Base-by-base conservation (phyloP, 352 stramenopile genomes). In the Phytophthora syringae region DNA sequence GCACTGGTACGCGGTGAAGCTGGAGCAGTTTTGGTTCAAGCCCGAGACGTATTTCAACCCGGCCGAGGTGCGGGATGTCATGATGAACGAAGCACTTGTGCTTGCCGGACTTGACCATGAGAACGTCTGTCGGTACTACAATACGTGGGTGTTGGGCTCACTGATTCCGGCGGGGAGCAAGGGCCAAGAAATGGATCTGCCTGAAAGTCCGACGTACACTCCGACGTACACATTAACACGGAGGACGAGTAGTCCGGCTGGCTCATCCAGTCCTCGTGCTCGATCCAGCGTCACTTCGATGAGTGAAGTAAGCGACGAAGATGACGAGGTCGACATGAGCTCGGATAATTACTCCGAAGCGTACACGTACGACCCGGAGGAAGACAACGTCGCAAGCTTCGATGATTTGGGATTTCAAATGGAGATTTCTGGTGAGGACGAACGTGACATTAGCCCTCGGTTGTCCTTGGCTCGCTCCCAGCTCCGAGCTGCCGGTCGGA, bases 91-190 rank as follows among this genome's bases (percentile, higher is more conserved):
- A 63, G 94, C 97, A 3, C 86, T 94, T 1, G 94, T 93, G 7
- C 87, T 98, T 60, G 93, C 92, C 10, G 70, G 90, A 5, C 88
- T 98, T 20, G 92, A 94, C 43, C 94, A 98, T 50, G 94, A 98
- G 60, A 97, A 98, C 62, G 96, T 98, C 40, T 97, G 97, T 25
- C 78, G 95, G 7, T 98, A 98, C 72, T 94, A 84, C 73, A 88
- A 91, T 56, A 91, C 86, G 22, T 94, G 86, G 86, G 83, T 94
- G 34, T 74, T 82, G 12, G 83, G 80, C 16, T 90, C 76, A 10
- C 65, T 94, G 16, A 82, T 93, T 15, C 77, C 85, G 2, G 72
- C 86, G 52, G 82, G 86, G 15, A 63, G 58, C 39, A 67, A 74
- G 24, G 60, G 60, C 0, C 60, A 67, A 49, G 50, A 66, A 0